Conservation (phyloP, 75 land plant species). For the Picea sitchensis region DNA sequence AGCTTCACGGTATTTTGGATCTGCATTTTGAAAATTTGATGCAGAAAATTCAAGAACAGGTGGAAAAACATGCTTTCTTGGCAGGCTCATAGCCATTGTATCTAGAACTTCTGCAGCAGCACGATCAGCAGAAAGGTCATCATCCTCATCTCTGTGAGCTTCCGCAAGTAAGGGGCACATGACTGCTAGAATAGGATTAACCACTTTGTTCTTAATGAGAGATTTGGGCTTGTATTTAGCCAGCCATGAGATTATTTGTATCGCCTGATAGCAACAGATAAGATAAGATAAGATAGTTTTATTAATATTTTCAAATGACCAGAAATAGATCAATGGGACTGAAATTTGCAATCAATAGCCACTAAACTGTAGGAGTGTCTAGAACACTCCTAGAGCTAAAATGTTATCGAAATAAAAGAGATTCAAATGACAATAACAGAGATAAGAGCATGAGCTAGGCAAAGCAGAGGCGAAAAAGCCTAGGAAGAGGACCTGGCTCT, state of each 20-base stretch:
- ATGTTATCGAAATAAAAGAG: too few relatives aligned
- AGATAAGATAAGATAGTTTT: neutral
- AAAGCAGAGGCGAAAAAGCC: too few relatives aligned
- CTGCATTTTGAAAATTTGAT: constrained; percentile 48
- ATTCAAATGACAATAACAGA: too few relatives aligned
- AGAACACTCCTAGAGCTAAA: too few relatives aligned
- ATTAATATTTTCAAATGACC: too few relatives aligned
- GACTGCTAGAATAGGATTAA: constrained; percentile 67
- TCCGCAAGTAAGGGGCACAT: constrained; percentile 94
- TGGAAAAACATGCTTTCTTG: constrained; percentile 80
- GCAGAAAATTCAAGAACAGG: constrained; percentile 88
- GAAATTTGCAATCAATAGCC: too few relatives aligned
- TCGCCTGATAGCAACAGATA: constrained; percentile 58
- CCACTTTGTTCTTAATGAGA: constrained; percentile 81
- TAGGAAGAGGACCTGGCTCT: too few relatives aligned
- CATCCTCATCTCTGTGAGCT: constrained; percentile 60
- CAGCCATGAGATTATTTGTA: constrained; percentile 95
- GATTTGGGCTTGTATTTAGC: constrained; percentile 87
- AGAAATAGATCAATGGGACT: too few relatives aligned
- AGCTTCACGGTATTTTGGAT: constrained; percentile 82
- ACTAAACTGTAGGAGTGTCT: too few relatives aligned
- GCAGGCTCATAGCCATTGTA: constrained; percentile 89
- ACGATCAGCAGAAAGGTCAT: constrained; percentile 87
- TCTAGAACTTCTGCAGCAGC: constrained; percentile 99
- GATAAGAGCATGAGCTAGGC: too few relatives aligned